Conservation (phyloP, 345 rosid genomes). For the Erodium maritimum region DNA sequence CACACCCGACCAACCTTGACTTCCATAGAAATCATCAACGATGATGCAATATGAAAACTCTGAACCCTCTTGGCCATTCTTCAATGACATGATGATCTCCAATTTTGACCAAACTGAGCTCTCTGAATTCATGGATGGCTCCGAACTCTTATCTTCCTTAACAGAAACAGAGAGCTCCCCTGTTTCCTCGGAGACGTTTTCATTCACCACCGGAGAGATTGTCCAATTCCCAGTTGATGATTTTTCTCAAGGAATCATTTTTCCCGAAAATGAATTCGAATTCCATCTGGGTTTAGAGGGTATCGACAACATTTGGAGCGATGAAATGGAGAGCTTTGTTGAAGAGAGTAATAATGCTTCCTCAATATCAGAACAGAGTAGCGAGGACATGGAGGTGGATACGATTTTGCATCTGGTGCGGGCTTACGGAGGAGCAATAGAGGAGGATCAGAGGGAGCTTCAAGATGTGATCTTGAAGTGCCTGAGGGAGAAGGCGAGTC, state of each 20-base stretch:
- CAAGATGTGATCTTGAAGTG: constrained; percentile 23
- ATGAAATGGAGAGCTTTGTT: not conserved
- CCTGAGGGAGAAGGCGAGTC: constrained; percentile 23
- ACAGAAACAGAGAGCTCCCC: constrained; percentile 5
- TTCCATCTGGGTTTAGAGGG: not conserved
- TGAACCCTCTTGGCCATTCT: not conserved
- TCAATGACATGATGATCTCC: not conserved
- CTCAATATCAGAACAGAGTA: not conserved
- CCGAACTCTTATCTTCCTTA: constrained; percentile 1
- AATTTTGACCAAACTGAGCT: not conserved
- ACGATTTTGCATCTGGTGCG: constrained; percentile 26
- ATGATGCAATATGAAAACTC: constrained; percentile 2
- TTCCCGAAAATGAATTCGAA: constrained; percentile 2
- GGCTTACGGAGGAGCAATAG: constrained; percentile 35
- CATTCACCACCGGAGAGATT: too few species aligned
- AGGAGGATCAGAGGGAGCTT: constrained; percentile 23
- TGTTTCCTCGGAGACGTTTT: not conserved
- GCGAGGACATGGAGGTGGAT: constrained; percentile 18
- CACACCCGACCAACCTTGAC: not conserved
- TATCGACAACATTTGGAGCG: not conserved
- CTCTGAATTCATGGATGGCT: not conserved
- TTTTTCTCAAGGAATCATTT: constrained; percentile 2
- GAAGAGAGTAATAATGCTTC: not conserved
- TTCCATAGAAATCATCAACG: not conserved
- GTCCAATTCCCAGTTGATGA: constrained; percentile 3